Percentiles rank a stretch among this genome's conserved stretches.
Evolutionary conservation across 78 protist genomes (phyloP).

Genomic region (Bodo saltans): DNA sequence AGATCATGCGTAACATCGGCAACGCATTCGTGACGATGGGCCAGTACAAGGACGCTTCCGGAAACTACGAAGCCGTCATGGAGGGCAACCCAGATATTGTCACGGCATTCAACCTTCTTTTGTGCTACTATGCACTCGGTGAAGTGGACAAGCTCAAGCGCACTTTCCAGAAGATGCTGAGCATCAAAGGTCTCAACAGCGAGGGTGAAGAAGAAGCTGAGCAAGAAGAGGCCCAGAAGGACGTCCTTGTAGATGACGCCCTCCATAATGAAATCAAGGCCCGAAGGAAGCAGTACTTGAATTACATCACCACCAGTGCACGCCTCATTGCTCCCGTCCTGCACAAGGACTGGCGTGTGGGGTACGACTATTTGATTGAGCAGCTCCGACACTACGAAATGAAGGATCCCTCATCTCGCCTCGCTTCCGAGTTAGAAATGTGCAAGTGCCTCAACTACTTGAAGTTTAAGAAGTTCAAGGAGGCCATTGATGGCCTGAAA

Average conservation of each 20-base stretch:
- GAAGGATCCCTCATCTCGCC: background rate
- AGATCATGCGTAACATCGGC: constrained; percentile 71
- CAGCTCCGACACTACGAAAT: background rate
- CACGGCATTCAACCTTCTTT: constrained; percentile 53
- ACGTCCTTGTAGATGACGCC: constrained; percentile 19
- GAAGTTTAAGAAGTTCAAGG: constrained; percentile 9
- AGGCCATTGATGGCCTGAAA: constrained; percentile 60
- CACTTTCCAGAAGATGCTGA: constrained; percentile 15
- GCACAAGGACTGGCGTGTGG: constrained; percentile 27
- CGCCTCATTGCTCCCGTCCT: constrained; percentile 65
- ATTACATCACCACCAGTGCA: constrained; percentile 22
- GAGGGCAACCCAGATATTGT: constrained; percentile 44
- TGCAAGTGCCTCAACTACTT: constrained; percentile 49
- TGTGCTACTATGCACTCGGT: constrained; percentile 69
- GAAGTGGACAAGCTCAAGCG: constrained; percentile 37
- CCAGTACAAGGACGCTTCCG: constrained; percentile 65
- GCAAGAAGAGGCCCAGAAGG: constrained; percentile 23
- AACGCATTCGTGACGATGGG: constrained; percentile 59
- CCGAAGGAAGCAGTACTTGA: background rate
- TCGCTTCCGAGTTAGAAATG: constrained; percentile 55
- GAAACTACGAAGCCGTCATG: constrained; percentile 43
- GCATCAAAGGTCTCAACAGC: background rate
- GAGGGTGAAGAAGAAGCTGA: constrained; percentile 17
- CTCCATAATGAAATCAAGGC: constrained; percentile 18
- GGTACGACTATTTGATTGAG: constrained; percentile 43